Evolutionary conservation across 768 basidiomycete species (phyloP), one percentile per base, ranked within the genome.

Genomic region (Mycena rebaudengoi): DNA sequence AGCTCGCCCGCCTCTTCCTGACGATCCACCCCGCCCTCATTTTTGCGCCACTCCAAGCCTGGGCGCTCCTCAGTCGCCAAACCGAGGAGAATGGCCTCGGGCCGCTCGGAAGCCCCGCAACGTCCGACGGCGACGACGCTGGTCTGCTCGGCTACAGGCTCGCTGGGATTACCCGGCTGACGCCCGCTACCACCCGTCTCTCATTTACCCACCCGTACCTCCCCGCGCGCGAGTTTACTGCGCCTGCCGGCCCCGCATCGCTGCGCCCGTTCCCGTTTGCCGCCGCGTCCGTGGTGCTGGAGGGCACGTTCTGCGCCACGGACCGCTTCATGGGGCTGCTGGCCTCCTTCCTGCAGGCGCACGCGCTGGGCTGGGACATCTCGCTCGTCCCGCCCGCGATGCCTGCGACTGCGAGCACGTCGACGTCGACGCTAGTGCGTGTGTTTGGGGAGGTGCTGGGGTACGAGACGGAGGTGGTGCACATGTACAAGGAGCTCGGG

Each of bases 401-500:
- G 41, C 84, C 86, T 1, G 86, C 87, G 3, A 88, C 88, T 0
- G 85, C 89, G 0, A 68, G 87, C 86, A n/a, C 81, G 82, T 18
- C 89, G 86, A 43, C 88, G 85, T 2, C 84, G 85, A 83, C 84
- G 6, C 81, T 90, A 26, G 82, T 89, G 20, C 77, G 73, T 57
- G 78, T 82, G 1, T 89, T 91, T 64, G 82, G 82, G 3, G 79
- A 84, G 58, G 62, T 89, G 8, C 77, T 91, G 0, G 89, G 88
- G 1, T 91, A 90, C 70, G 85, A 87, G 13, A 71, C 78, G 0
- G 88, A 89, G 64, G 83, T 82, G 3, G 71, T 89, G 11, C 87
- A 90, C 61, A 78, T 90, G 78, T 91, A 89, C 71, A 91, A 89
- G 72, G 89, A 90, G 64, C 74, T 90, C 7, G 88, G 89, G 8